Conservation (phyloP, 2,329 filamentous ascomycete genomes). For the Colletotrichum filicis region DNA sequence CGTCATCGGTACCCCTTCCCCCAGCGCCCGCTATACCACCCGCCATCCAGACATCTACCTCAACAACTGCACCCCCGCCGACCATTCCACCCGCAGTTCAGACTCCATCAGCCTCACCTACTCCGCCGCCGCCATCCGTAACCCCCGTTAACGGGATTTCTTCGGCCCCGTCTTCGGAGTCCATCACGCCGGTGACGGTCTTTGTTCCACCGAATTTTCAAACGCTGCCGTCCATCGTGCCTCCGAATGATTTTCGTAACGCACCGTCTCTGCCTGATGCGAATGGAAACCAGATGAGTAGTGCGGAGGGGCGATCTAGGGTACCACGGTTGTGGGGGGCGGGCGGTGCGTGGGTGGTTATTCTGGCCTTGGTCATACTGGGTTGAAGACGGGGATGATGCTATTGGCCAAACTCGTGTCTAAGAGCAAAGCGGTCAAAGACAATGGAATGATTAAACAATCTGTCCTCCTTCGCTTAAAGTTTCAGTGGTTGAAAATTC, state of each 20-base stretch:
- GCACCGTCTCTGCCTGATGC: not conserved
- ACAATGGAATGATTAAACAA: too few relatives aligned
- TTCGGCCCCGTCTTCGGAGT: not conserved
- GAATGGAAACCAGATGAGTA: not conserved
- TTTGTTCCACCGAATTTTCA: conserved; percentile 20
- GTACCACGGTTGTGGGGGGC: too few relatives aligned
- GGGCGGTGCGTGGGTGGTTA: not conserved
- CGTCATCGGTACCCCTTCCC: too few relatives aligned
- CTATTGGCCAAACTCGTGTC: too few relatives aligned
- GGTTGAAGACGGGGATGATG: too few relatives aligned
- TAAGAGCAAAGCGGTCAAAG: too few relatives aligned
- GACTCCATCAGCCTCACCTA: too few relatives aligned
- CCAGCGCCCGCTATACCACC: too few relatives aligned
- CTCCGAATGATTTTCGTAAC: conserved; percentile 5
- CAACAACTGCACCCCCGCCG: not conserved
- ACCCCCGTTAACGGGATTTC: not conserved
- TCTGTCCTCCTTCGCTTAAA: too few relatives aligned
- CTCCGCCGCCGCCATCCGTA: not conserved
- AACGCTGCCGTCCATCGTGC: conserved; percentile 9
- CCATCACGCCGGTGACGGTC: conserved; percentile 26
- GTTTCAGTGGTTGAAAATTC: too few relatives aligned
- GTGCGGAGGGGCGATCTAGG: not conserved
- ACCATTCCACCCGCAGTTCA: too few relatives aligned
- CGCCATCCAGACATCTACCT: not conserved
- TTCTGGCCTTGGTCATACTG: too few relatives aligned